Evolutionary conservation across 192 early-diverging fungal genomes (phyloP).

Genomic region (Rhizoclosmatium sp.): DNA sequence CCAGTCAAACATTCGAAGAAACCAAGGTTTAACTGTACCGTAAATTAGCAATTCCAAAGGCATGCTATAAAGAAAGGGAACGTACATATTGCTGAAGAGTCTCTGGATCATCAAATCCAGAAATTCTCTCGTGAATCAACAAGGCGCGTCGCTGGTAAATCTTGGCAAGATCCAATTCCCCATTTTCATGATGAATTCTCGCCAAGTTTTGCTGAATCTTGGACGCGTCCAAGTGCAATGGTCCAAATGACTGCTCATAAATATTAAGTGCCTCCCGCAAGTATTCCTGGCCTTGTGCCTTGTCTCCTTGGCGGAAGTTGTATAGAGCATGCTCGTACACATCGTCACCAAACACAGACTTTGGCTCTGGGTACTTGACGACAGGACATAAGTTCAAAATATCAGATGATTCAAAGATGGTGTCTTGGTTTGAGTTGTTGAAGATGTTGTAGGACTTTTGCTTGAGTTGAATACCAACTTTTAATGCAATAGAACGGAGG

Average conservation of each 20-base stretch:
- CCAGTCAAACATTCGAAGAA: slow-evolving; percentile 87
- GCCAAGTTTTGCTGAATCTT: slow-evolving; percentile 85
- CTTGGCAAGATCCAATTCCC: slow-evolving; percentile 70
- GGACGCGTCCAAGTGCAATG: slow-evolving; percentile 89
- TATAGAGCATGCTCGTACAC: slow-evolving; percentile 70
- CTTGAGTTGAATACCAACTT: slow-evolving; percentile 87
- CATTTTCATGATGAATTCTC: slow-evolving; percentile 78
- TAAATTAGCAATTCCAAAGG: background rate
- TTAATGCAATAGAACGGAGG: slow-evolving; percentile 83
- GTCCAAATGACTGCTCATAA: slow-evolving; percentile 94
- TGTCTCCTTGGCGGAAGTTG: slow-evolving; percentile 80
- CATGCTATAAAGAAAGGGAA: background rate
- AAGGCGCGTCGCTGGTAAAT: slow-evolving; percentile 77
- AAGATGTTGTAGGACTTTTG: slow-evolving; percentile 71
- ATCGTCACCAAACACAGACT: slow-evolving; percentile 76
- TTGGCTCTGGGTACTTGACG: slow-evolving; percentile 73
- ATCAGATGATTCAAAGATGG: slow-evolving; percentile 70
- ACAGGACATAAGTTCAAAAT: slow-evolving; percentile 77
- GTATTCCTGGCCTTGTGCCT: slow-evolving; percentile 81
- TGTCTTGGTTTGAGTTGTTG: slow-evolving; percentile 40
- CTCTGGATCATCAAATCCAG: slow-evolving; percentile 86
- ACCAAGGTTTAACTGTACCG: slow-evolving; percentile 78
- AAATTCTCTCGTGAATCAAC: slow-evolving; percentile 82
- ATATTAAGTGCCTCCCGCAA: slow-evolving; percentile 82
- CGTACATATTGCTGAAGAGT: slow-evolving; percentile 88